Evolutionary conservation across 2,329 filamentous ascomycete genomes (phyloP), one percentile per base, ranked within the genome.

Genomic region (Tolypocladium paradoxum): DNA sequence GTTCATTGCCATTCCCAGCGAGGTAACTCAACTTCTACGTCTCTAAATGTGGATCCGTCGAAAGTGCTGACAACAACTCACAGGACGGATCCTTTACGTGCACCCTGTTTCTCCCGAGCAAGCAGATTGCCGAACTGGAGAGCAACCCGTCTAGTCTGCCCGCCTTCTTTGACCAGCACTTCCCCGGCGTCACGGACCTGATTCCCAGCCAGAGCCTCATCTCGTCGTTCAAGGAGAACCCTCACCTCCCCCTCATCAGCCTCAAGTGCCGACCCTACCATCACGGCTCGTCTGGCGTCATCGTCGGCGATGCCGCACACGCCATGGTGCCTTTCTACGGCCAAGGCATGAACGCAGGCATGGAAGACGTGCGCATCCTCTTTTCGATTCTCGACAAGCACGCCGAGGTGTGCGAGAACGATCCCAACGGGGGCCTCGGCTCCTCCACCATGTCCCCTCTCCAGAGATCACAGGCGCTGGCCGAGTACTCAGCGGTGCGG

Each of bases 261-360:
- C 87, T 99, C 65, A 97, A 96, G 70, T 96, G 91, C 73, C 80
- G 80, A 20, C 93, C 93, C 0, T 88, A 97, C 70, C 90, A 96
- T 72, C 90, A 82, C 72, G 76, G 73, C 49, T 82, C 83, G 27
- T 87, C 84, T 0, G 90, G 80, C 34, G 90, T 95, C 55, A 89
- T 99, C 49, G 67, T 99, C 36, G 93, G 93, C 54, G 93, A 99
- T 66, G 90, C 93, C 8, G 91, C 93, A 0, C 93, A 99, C 67
- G 93, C 95, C 54, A 96, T 99, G 85, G 90, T 99, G 0, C 93
- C 93, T 0, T 99, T 99, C 70, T 99, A 97, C 68, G 93, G 93
- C 0, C 93, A 99, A 68, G 93, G 93, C 37, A 95, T 99, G 84
- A 99, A 99, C 64, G 88, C 93, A 0, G 93, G 93, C 0, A 81